Base-by-base conservation (phyloP, 164 flowering plant genomes). In the Dillenia suffruticosa region DNA sequence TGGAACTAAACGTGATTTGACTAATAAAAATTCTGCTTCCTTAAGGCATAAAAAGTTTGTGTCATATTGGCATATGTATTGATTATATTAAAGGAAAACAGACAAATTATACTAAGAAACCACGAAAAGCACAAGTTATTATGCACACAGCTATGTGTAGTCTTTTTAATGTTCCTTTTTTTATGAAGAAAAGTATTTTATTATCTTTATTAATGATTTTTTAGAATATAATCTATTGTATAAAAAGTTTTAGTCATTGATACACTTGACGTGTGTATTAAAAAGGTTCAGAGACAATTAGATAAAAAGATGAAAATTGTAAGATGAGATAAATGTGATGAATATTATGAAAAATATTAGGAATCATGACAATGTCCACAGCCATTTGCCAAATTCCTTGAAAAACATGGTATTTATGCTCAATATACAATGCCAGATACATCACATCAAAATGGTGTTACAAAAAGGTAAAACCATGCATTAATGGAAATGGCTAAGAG, bases 11-110 rank as follows among this genome's bases (percentile, higher is more conserved):
- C 44, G 52, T 19, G 13, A 43, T 1, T 2, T 54, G 9, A 19
- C 22, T 2, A 19, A 62, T 53, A 57, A 62, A 44, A 51, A 54
- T 43, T 62, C 65, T 11, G 15, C 65, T 44, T 44, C 17, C 40
- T 62, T 62, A 50, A 54, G 59, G 59, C 66, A 63, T 63, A 63
- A 63, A 50, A 10, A 7, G 19, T 15, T 53, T 53, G 15, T 15
- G 9, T 15, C 24, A 49, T 0, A 6, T 49, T 7, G 14, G 12
- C 8, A 7, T 12, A 12, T 49, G 52, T 49, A 11, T 49, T 6
- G 52, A 49, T 9, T 49, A 16, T 12, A 49, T 1, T 49, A 49
- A 49, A 49, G 52, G 52, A 12, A 49, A 49, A 49, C 9, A 8
- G 6, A 49, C 52, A 7, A 49, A 49, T 12, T 7, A 9, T 49